Evolutionary conservation across 2,329 filamentous ascomycete genomes (phyloP), one percentile per base, ranked within the genome.

Genomic region (Thelonectria blattea): DNA sequence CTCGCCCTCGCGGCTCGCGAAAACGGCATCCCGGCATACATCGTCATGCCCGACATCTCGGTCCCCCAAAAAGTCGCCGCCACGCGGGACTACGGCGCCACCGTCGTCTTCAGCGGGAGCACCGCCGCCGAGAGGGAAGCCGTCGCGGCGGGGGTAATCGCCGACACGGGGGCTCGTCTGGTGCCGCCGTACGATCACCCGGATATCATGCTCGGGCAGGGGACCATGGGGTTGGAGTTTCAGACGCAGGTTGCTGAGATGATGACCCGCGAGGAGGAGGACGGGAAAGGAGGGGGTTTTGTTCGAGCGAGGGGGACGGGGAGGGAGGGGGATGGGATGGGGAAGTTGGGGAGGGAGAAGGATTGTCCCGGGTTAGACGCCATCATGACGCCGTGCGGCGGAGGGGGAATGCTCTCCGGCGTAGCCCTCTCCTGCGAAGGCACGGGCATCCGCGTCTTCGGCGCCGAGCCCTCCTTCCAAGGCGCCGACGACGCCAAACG

Each of bases 181-280:
- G 85, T 99, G 5, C 93, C 93, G 55, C 93, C 95, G 0, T 97
- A 97, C 74, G 92, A 98, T 75, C 91, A 98, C 76, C 90, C 91
- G 3, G 87, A 97, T 74, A 93, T 97, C 66, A 90, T 98, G 57
- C 85, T 97, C 0, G 94, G 95, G 0, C 93, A 97, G 79, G 95
- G 94, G n/a, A 98, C 94, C 0, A 81, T 91, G 63, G 93, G 88
- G 0, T 75, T 97, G 5, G 95, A 99, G 76, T 76, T 97, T 34
- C 88, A 93, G 73, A 80, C 84, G 61, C 93, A 98, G 73, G 91
- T 89, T 1, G 75, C 73, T 4, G 80, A 82, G 45, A 69, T 89
- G 63, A 79, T 89, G 43, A 73, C 72, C 30, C 69, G 65, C 18
- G 50, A 43, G 15, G 41, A 60, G 8, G 51, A 58, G n/a, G n/a